Percentiles rank a stretch among this genome's conserved stretches.
Conservation (phyloP, 1,284 basidiomycete genomes). For the Singerocomus inundabilis region DNA sequence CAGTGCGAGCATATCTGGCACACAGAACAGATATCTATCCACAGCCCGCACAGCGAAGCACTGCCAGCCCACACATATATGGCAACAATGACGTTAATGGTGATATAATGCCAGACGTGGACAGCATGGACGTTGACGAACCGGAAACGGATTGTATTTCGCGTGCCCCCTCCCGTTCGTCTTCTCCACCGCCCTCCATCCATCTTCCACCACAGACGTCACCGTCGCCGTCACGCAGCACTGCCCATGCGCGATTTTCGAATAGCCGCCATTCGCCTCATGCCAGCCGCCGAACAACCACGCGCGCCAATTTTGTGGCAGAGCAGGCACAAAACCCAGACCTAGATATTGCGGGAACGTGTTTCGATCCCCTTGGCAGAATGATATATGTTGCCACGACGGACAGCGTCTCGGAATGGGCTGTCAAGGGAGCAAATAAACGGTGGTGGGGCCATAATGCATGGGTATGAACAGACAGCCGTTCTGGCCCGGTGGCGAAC, state of each 20-base stretch:
- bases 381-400: constrained; percentile 67
- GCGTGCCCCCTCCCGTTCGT: constrained; percentile 44
- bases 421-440: constrained; percentile 56
- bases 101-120: constrained; percentile 21
- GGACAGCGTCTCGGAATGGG: constrained; percentile 65
- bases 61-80: constrained; percentile 12
- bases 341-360: constrained; percentile 67
- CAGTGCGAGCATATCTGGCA: constrained; percentile 37
- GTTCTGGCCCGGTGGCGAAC: neutral
- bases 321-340: constrained; percentile 36
- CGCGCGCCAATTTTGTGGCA: constrained; percentile 11
- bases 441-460: constrained; percentile 52
- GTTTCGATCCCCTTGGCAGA: constrained; percentile 70
- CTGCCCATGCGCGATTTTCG: constrained; percentile 17
- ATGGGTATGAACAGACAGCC: constrained; percentile 28
- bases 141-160: constrained; percentile 46
- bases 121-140: constrained; percentile 43
- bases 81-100: constrained; percentile 26
- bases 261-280: constrained; percentile 21
- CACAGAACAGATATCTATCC: constrained; percentile 23
- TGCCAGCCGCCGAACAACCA: constrained; percentile 17
- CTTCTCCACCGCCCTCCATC: constrained; percentile 41
- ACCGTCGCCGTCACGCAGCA: constrained; percentile 23
- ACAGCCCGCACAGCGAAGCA: constrained; percentile 20
- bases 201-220: constrained; percentile 26